These are phyloP conservation scores for Rhynchospora tenuis DNA, from an alignment of 176 grass and related monocot genomes.

Conservation along the genomic window DNA sequence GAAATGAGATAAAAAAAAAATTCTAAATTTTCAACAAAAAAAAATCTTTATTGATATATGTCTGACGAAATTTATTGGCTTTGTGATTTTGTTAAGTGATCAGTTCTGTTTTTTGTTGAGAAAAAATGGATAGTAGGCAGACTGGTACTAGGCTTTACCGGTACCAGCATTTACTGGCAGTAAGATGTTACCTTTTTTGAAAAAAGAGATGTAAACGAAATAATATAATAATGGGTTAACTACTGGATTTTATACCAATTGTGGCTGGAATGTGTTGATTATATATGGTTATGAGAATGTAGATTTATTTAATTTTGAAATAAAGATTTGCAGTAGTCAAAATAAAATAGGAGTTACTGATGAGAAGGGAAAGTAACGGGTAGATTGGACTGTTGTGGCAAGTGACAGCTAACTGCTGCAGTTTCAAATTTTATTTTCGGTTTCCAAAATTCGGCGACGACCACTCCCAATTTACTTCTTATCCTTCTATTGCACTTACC, in stretches of 20 bases:
- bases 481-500: not conserved
- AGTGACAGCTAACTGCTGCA: constrained; percentile 30
- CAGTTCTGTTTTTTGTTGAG: too few species aligned
- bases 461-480: not conserved
- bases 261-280: too few species aligned
- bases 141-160: too few species aligned
- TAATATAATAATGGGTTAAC: too few species aligned
- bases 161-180: too few species aligned
- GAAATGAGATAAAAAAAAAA: constrained; percentile 3
- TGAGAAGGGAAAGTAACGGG: not conserved
- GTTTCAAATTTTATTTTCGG: constrained; percentile 7
- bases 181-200: too few species aligned
- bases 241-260: too few species aligned
- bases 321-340: not conserved
- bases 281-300: not conserved
- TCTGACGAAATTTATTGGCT: not conserved
- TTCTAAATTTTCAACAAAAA: not conserved
- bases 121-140: too few species aligned
- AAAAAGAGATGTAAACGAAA: too few species aligned
- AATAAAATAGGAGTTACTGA: not conserved
- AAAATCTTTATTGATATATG: not conserved
- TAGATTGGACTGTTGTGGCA: not conserved
- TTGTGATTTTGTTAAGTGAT: too few species aligned
- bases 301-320: not conserved
- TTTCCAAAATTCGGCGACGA: not conserved